Conservation (phyloP, 225 moss, liverwort and hornwort genomes). For the Bryoerythrophyllum caledonicum region DNA sequence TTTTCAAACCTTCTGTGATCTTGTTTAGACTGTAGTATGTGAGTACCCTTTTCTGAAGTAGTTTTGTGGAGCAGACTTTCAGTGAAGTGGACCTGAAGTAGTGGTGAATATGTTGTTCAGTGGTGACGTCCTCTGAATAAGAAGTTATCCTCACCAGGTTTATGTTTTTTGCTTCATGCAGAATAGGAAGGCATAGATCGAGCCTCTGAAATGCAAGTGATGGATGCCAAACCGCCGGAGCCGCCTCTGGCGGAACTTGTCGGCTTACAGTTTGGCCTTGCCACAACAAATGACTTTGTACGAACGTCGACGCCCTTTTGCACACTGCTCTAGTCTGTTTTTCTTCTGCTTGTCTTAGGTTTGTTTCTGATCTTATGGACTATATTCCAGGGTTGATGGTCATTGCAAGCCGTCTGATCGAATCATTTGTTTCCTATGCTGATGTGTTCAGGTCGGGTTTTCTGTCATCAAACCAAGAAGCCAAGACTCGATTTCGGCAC, state of each 20-base stretch:
- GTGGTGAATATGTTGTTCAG: not conserved
- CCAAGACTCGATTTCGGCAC: conserved; percentile 20
- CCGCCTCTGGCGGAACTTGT: conserved; percentile 49
- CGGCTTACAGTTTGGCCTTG: conserved; percentile 55
- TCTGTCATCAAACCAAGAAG: conserved; percentile 36
- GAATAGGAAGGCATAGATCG: not conserved
- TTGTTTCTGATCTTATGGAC: not conserved
- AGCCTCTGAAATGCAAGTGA: conserved; percentile 33
- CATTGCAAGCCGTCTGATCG: not conserved
- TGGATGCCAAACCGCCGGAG: conserved; percentile 24
- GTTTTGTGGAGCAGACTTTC: not conserved
- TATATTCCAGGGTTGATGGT: not conserved
- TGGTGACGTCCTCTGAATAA: not conserved
- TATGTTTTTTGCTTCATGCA: not conserved
- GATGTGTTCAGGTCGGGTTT: conserved; percentile 37
- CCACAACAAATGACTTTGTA: conserved; percentile 49
- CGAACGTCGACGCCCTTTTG: conserved; percentile 13
- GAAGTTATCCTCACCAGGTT: not conserved
- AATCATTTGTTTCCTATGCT: conserved; percentile 8
- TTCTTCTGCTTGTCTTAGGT: conserved; percentile 7
- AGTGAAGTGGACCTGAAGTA: not conserved
- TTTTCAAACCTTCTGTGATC: not conserved
- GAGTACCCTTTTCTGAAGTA: not conserved
- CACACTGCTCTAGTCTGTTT: not conserved
- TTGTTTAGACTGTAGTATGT: not conserved